phyloP scores from a whole-genome alignment of 768 basidiomycete species.

The Neoboletus subvelutipes region DNA sequence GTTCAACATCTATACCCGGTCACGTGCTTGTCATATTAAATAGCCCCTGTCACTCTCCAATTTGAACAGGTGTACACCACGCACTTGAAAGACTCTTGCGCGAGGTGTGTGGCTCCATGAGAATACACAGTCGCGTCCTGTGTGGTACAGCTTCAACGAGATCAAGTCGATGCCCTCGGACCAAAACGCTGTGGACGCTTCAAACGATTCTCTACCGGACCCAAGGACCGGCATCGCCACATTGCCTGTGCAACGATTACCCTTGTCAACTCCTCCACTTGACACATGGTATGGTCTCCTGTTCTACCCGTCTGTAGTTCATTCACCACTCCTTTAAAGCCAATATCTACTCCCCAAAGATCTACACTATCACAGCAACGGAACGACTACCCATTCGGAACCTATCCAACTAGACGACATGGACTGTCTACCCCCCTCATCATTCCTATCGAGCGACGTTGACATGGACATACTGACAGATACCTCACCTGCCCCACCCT shows the following conservation, averaged over 20 bases:
- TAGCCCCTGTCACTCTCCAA: slow-evolving; percentile 15
- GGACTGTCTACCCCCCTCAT: slow-evolving; percentile 12
- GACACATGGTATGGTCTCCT: not conserved
- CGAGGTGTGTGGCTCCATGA: not conserved
- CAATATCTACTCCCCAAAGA: not conserved
- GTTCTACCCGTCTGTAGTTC: not conserved
- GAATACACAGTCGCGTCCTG: not conserved
- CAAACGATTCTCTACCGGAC: too few species aligned
- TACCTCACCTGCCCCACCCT: not conserved
- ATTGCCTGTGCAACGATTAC: not conserved
- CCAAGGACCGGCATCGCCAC: not conserved
- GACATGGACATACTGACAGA: slow-evolving; percentile 15
- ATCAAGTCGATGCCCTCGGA: not conserved
- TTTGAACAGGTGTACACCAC: too few species aligned
- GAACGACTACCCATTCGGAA: not conserved
- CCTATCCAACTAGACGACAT: slow-evolving; percentile 6
- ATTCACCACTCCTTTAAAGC: not conserved
- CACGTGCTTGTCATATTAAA: slow-evolving; percentile 25
- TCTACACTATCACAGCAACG: not conserved
- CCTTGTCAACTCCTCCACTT: not conserved
- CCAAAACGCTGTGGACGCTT: not conserved
- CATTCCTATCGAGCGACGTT: slow-evolving; percentile 2
- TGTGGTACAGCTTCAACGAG: not conserved
- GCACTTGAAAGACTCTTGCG: slow-evolving; percentile 2
- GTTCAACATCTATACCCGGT: slow-evolving; percentile 21